phyloP scores from a whole-genome alignment of 176 grass and related monocot genomes.

The Tillandsia fasciculata region DNA sequence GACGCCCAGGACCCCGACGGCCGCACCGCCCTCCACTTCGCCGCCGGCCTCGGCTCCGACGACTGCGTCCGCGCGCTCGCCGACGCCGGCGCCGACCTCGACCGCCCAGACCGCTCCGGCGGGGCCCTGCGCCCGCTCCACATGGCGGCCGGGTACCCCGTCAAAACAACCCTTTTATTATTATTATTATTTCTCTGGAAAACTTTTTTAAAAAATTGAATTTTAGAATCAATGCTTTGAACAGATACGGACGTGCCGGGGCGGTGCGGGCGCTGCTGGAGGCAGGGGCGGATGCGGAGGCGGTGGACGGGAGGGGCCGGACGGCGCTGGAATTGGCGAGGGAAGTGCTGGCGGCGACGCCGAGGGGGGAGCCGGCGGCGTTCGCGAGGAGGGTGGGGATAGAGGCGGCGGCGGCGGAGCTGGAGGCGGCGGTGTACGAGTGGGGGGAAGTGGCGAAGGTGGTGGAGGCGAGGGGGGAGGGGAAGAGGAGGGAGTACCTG shows the following conservation, averaged over 20 bases:
- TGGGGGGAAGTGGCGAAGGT: constrained; percentile 90
- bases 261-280: constrained; percentile 53
- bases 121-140: constrained; percentile 74
- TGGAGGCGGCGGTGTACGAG: constrained; percentile 91
- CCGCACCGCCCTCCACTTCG: constrained; percentile 78
- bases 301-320: constrained; percentile 46
- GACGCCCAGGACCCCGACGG: constrained; percentile 71
- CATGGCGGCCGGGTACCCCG: constrained; percentile 41
- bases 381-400: constrained; percentile 61
- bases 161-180: too few relatives aligned
- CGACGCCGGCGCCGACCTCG: constrained; percentile 49
- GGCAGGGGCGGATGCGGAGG: constrained; percentile 52
- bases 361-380: constrained; percentile 56
- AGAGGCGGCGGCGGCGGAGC: constrained; percentile 52
- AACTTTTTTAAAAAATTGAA: too few relatives aligned
- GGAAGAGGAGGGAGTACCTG: constrained; percentile 69
- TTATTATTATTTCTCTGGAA: too few relatives aligned
- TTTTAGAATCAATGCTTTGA: too few relatives aligned
- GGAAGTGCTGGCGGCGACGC: constrained; percentile 55
- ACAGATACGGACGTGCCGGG: constrained; percentile 30
- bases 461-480: constrained; percentile 65
- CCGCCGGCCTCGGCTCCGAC: constrained; percentile 62
- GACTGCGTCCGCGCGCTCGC: constrained; percentile 62
- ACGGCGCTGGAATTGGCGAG: constrained; percentile 53
- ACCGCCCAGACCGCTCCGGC: constrained; percentile 37